Evolutionary conservation across 345 rosid genomes (phyloP).

Genomic region (Arabidopsis thaliana): TAIR10.1 NC_003071.7:9539001-9539500

Average conservation of each 20-base stretch:
- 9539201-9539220: constrained; percentile 17
- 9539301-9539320: constrained; percentile 11
- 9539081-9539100: constrained; percentile 36
- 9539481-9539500: constrained; percentile 21
- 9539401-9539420: neutral
- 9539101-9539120: constrained; percentile 27
- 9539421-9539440: neutral
- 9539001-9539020: constrained; percentile 38
- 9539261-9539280: constrained; percentile 10
- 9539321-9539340: neutral
- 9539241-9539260: constrained; percentile 32
- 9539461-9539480: constrained; percentile 5
- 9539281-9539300: constrained; percentile 12
- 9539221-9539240: constrained; percentile 31
- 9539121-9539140: constrained; percentile 20
- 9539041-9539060: constrained; percentile 39
- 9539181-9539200: neutral
- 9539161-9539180: neutral
- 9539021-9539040: neutral
- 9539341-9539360: neutral
- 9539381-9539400: constrained; percentile 3
- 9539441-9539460: neutral
- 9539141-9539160: neutral
- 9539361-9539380: neutral
- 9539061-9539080: constrained; percentile 44